phyloP scores from a whole-genome alignment of 2,329 filamentous ascomycete species.

The Colletotrichum siamense region DNA sequence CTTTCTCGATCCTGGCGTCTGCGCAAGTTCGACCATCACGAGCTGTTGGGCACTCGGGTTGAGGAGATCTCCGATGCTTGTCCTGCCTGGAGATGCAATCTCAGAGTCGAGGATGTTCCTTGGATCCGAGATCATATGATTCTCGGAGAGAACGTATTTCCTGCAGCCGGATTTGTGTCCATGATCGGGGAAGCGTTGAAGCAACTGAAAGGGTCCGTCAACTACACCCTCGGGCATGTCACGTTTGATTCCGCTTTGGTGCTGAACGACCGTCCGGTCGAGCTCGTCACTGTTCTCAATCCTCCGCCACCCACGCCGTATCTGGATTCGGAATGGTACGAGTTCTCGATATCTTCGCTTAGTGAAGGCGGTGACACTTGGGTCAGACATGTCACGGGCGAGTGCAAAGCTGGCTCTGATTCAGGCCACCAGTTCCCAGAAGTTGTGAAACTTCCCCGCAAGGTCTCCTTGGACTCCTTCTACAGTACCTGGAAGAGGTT shows the following conservation, averaged over 20 bases:
- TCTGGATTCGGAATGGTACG: constrained; percentile 32
- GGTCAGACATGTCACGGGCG: not conserved
- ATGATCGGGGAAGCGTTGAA: constrained; percentile 13
- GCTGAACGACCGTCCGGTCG: constrained; percentile 29
- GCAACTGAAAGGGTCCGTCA: constrained; percentile 7
- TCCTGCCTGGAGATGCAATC: constrained; percentile 9
- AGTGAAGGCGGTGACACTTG: constrained; percentile 20
- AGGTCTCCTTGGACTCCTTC: constrained; percentile 24
- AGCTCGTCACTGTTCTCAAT: constrained; percentile 36
- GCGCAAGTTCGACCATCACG: not conserved
- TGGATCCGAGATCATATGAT: constrained; percentile 11
- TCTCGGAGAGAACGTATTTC: not conserved
- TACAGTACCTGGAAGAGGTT: constrained; percentile 31
- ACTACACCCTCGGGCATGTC: constrained; percentile 33
- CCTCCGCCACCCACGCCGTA: constrained; percentile 27
- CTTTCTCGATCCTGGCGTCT: constrained; percentile 5
- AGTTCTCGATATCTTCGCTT: constrained; percentile 35
- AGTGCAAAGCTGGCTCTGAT: not conserved
- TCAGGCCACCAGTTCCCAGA: not conserved
- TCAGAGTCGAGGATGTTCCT: constrained; percentile 2
- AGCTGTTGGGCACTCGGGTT: constrained; percentile 9
- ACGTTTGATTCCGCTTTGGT: constrained; percentile 34
- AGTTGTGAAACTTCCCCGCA: constrained; percentile 19
- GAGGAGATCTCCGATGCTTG: constrained; percentile 3
- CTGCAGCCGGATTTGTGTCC: constrained; percentile 4